These are phyloP conservation scores for Epipyxis sp. DNA, from an alignment of 108 stramenopile genomes.

Conservation along the genomic window DNA sequence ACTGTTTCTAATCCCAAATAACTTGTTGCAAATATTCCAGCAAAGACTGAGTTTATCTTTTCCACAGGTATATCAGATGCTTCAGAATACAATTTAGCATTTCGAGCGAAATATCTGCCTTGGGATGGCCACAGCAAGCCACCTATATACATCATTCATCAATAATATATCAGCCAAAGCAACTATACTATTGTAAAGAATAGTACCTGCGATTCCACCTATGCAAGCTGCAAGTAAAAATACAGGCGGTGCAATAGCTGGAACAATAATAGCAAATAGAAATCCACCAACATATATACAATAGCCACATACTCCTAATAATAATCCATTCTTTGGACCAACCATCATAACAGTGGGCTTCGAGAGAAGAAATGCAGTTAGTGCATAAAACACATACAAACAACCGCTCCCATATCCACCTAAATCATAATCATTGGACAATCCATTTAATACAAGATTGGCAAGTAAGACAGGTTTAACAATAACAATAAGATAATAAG, in stretches of 20 bases:
- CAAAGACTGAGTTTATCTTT: conserved; percentile 1
- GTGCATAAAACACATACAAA: conserved; percentile 21
- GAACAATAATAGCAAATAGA: conserved; percentile 10
- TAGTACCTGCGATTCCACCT: conserved; percentile 5
- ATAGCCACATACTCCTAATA: conserved; percentile 12
- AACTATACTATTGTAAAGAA: too few relatives aligned
- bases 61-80: neutral
- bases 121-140: conserved; percentile 15
- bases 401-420: neutral
- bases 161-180: too few relatives aligned
- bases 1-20: conserved; percentile 17
- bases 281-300: conserved; percentile 18
- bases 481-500: too few relatives aligned
- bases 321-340: conserved; percentile 23
- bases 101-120: conserved; percentile 23
- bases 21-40: conserved; percentile 21
- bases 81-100: conserved; percentile 17
- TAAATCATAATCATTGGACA: too few relatives aligned
- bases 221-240: neutral
- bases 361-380: conserved; percentile 12
- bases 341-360: conserved; percentile 7
- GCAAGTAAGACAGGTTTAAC: too few relatives aligned
- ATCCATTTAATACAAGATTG: too few relatives aligned
- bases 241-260: conserved; percentile 13
- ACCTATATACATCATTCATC: too few relatives aligned